Base-by-base conservation (phyloP, 805 yeast species). In the Ogataea dorogensis region DNA sequence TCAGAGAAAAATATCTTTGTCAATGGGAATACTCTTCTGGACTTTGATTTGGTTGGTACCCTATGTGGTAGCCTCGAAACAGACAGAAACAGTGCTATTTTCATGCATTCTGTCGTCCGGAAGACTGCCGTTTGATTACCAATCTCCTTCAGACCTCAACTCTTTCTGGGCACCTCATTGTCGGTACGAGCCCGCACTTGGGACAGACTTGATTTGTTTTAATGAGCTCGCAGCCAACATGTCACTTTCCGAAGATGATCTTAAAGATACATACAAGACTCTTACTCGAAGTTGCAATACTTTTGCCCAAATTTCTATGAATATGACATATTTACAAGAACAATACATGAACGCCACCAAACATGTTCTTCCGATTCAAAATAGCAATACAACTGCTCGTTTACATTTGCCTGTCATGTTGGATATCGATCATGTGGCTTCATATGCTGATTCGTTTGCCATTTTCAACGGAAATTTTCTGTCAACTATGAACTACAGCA, bases 181-280 rank as follows among this genome's bases (percentile, higher is more conserved):
- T 37, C 34, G 28, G 12, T 53, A 55, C 33, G 53, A 49, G 27
- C 62, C 62, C 1, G 28, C 49, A 4, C 18, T 46, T 17, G 58
- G 56, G 0, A 53, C 60, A 1, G 14, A 51, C 11, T 29, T 53
- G n/a, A 10, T 44, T 4, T 57, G 62, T 36, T 43, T 54, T 18
- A 30, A 48, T n/a, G 51, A 51, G 5, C 39, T 30, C 19, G 18
- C 21, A 3, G 12, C 17, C 10, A 30, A 30, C 10, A 17, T 13
- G 12, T 23, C 40, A 5, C 15, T 23, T 13, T 30, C 16, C 6
- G 16, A 16, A 2, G 12, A 34, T 5, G 13, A 21, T 1, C n/a
- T 40, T 5, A 22, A 35, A 1, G 40, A 41, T 17, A 33, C 56
- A 4, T 34, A 41, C n/a, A 5, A 9, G 5, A 28, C 15, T 12